Evolutionary conservation across 2,329 filamentous ascomycete species (phyloP).

Genomic region (Hymenoscyphus fraxineus): DNA sequence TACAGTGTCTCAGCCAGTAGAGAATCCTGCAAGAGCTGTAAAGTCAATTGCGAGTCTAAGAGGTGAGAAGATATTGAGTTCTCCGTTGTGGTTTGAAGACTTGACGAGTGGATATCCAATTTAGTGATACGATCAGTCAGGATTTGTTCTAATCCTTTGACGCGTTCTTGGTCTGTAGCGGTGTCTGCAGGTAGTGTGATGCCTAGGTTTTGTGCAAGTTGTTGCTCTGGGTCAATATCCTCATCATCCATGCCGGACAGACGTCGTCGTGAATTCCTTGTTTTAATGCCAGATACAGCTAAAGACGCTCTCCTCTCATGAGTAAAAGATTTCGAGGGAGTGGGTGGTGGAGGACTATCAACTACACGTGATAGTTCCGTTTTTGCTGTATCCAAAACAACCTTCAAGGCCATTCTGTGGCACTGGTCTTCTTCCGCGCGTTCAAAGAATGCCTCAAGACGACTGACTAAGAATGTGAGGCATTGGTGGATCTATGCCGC

Average conservation of each 20-base stretch:
- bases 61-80: conserved; percentile 40
- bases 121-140: conserved; percentile 41
- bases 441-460: conserved; percentile 41
- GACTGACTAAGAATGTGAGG: conserved; percentile 48
- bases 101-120: conserved; percentile 42
- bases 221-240: conserved; percentile 34
- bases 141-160: conserved; percentile 28
- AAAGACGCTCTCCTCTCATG: conserved; percentile 23
- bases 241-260: conserved; percentile 39
- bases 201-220: conserved; percentile 47
- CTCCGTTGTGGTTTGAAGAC: conserved; percentile 51
- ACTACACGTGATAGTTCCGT: conserved; percentile 38
- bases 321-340: conserved; percentile 19
- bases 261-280: conserved; percentile 25
- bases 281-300: conserved; percentile 28
- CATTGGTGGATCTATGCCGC: conserved; percentile 48
- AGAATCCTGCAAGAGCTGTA: conserved; percentile 49
- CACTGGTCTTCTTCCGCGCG: conserved; percentile 45
- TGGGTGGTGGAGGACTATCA: conserved; percentile 9
- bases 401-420: conserved; percentile 41
- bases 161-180: conserved; percentile 24
- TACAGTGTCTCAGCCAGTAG: conserved; percentile 51
- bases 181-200: conserved; percentile 41
- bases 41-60: conserved; percentile 45
- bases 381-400: conserved; percentile 42